Percentiles rank a stretch among this genome's conserved stretches.
These are phyloP conservation scores for Fraxinus albicans DNA, from an alignment of 305 asterid genomes.

Conservation along the genomic window DNA sequence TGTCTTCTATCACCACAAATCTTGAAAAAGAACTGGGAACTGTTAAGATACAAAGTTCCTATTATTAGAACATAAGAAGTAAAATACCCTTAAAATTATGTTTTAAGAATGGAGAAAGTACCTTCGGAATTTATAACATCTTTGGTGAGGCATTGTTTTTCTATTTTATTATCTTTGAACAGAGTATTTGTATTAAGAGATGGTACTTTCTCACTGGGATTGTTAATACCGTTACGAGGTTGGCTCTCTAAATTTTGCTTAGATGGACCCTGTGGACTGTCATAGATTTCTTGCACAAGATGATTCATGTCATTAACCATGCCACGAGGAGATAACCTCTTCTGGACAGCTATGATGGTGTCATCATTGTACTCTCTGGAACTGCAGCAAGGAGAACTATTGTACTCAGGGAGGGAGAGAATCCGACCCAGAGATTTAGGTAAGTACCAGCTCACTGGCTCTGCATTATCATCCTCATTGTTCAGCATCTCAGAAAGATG, in stretches of 20 bases:
- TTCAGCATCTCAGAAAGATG: constrained; percentile 86
- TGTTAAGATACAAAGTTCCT: constrained; percentile 11
- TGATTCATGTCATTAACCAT: constrained; percentile 29
- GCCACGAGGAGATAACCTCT: constrained; percentile 45
- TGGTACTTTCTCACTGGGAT: constrained; percentile 37
- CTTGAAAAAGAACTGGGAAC: constrained; percentile 28
- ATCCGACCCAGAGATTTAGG: constrained; percentile 74
- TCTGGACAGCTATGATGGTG: constrained; percentile 39
- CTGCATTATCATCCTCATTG: constrained; percentile 46
- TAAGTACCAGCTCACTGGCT: constrained; percentile 34
- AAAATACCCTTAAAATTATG: neutral
- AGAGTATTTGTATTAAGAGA: constrained; percentile 27
- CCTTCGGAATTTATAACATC: constrained; percentile 43
- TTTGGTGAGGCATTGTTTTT: constrained; percentile 24
- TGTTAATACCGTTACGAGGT: constrained; percentile 23
- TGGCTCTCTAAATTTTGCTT: constrained; percentile 20
- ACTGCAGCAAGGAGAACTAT: constrained; percentile 57
- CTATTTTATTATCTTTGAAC: constrained; percentile 26
- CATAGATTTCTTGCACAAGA: constrained; percentile 37
- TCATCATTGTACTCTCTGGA: constrained; percentile 54
- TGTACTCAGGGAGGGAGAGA: constrained; percentile 73
- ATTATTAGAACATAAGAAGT: neutral
- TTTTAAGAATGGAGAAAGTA: constrained; percentile 21
- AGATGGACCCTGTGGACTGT: constrained; percentile 35
- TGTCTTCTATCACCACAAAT: constrained; percentile 40